phyloP scores from a whole-genome alignment of 2,329 filamentous ascomycete species.

The Harringtonia aguacate region DNA sequence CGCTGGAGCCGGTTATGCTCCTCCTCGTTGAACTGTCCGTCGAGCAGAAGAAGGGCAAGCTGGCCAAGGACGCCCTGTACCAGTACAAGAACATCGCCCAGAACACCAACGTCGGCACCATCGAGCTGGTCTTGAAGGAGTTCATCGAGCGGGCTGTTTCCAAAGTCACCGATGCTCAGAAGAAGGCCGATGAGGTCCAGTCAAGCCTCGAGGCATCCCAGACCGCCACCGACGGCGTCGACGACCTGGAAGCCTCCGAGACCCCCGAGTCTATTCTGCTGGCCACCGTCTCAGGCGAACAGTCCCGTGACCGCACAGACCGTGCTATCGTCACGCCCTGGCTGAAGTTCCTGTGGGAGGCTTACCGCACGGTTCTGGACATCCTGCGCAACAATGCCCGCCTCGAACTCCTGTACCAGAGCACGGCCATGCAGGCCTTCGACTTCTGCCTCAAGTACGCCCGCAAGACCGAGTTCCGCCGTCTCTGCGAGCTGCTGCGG shows the following conservation, averaged over 20 bases:
- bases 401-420: slow-evolving; percentile 96
- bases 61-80: slow-evolving; percentile 96
- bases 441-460: slow-evolving; percentile 98
- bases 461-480: slow-evolving; percentile 97
- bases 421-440: slow-evolving; percentile 94
- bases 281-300: slow-evolving; percentile 94
- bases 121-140: slow-evolving; percentile 93
- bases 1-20: slow-evolving; percentile 96
- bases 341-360: slow-evolving; percentile 99
- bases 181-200: slow-evolving; percentile 92
- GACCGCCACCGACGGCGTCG: slow-evolving; percentile 61
- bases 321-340: slow-evolving; percentile 96
- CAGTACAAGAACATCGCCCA: slow-evolving; percentile 99
- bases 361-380: slow-evolving; percentile 94
- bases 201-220: slow-evolving; percentile 65
- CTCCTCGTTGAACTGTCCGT: slow-evolving; percentile 94
- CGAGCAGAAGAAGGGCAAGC: slow-evolving; percentile 94
- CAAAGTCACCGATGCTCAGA: slow-evolving; percentile 92
- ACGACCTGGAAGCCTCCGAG: slow-evolving; percentile 93
- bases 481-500: slow-evolving; percentile 92
- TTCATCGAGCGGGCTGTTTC: slow-evolving; percentile 96
- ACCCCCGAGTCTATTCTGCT: slow-evolving; percentile 97
- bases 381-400: slow-evolving; percentile 99
- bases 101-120: slow-evolving; percentile 96
- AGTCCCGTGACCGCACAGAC: slow-evolving; percentile 94